A percentile compares a stretch with the other conserved stretches of the same genome.
phyloP scores from a whole-genome alignment of 139 green algal species.

The Chlorella sp. region DNA sequence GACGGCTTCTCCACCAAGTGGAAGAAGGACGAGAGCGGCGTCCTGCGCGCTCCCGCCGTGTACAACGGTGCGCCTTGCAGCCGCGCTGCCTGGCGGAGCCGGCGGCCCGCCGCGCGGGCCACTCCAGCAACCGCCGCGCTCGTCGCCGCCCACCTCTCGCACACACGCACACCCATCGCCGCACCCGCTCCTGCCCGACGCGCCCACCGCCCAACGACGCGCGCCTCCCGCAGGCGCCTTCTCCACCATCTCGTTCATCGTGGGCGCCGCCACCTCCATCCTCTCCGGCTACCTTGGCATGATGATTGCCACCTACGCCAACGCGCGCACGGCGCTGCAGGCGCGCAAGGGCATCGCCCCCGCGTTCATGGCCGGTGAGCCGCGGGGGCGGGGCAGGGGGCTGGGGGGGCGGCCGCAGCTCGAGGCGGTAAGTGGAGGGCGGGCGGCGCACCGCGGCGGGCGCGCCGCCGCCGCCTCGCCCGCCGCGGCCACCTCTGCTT shows the following conservation, averaged over 20 bases:
- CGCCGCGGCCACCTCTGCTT: no score
- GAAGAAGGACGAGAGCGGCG: constrained; percentile 56
- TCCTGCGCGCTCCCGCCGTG: constrained; percentile 59
- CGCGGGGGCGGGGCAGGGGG: no score
- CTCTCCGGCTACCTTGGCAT: constrained; percentile 95
- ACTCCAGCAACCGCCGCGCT: no score
- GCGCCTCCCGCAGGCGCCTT: constrained; percentile 64
- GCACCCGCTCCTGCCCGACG: background rate
- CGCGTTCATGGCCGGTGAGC: constrained; percentile 88
- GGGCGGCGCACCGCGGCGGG: no score
- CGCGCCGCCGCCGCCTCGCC: no score
- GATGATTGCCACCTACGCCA: constrained; percentile 97
- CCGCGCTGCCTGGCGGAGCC: background rate
- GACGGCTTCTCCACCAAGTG: constrained; percentile 73
- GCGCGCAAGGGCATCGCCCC: constrained; percentile 93
- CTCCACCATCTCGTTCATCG: constrained; percentile 91
- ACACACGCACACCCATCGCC: background rate
- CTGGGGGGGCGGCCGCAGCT: no score
- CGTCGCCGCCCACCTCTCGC: no score
- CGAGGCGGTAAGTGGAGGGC: no score
- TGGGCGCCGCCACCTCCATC: constrained; percentile 90
- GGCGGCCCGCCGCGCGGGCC: background rate
- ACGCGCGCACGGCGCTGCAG: constrained; percentile 93
- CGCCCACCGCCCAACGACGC: no score
- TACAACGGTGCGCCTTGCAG: constrained; percentile 59